Evolutionary conservation across 257 asterid genomes (phyloP).

Genomic region (Rhazya stricta): DNA sequence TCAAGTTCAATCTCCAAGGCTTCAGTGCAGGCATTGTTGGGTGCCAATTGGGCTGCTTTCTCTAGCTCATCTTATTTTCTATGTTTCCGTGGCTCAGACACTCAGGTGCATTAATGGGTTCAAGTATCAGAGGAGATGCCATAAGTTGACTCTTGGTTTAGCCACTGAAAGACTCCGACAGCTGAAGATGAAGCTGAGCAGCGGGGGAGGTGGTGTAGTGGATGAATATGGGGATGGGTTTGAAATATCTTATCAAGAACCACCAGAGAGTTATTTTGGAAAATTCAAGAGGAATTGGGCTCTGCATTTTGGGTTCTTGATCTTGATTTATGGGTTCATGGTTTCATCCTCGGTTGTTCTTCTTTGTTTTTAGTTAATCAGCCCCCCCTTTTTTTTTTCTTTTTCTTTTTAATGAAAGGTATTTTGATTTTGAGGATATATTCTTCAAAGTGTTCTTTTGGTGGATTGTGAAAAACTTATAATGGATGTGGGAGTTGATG

Average conservation of each 20-base stretch:
- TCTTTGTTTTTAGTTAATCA: slow-evolving; percentile 49
- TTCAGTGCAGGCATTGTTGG: slow-evolving; percentile 93
- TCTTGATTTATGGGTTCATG: slow-evolving; percentile 77
- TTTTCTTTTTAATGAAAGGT: not conserved
- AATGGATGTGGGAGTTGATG: not conserved
- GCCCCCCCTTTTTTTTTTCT: not conserved
- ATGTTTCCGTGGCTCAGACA: slow-evolving; percentile 87
- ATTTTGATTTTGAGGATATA: not conserved
- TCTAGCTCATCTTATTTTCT: slow-evolving; percentile 71
- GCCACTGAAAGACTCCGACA: slow-evolving; percentile 82
- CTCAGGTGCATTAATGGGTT: slow-evolving; percentile 91
- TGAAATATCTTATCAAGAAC: slow-evolving; percentile 87
- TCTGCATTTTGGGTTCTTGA: slow-evolving; percentile 77
- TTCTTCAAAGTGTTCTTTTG: not conserved
- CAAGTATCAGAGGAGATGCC: slow-evolving; percentile 96
- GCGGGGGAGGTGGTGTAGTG: slow-evolving; percentile 37
- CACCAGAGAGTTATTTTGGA: slow-evolving; percentile 86
- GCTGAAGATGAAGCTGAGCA: slow-evolving; percentile 42
- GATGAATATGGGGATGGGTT: slow-evolving; percentile 62
- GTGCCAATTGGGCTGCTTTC: slow-evolving; percentile 83
- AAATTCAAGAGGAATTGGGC: slow-evolving; percentile 97
- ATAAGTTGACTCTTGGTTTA: slow-evolving; percentile 77
- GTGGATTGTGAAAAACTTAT: not conserved
- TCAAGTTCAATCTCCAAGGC: slow-evolving; percentile 48
- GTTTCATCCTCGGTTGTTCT: slow-evolving; percentile 80